These are phyloP conservation scores for Rhodotorula kratochvilovae DNA, from an alignment of 768 basidiomycete genomes.

Conservation along the genomic window DNA sequence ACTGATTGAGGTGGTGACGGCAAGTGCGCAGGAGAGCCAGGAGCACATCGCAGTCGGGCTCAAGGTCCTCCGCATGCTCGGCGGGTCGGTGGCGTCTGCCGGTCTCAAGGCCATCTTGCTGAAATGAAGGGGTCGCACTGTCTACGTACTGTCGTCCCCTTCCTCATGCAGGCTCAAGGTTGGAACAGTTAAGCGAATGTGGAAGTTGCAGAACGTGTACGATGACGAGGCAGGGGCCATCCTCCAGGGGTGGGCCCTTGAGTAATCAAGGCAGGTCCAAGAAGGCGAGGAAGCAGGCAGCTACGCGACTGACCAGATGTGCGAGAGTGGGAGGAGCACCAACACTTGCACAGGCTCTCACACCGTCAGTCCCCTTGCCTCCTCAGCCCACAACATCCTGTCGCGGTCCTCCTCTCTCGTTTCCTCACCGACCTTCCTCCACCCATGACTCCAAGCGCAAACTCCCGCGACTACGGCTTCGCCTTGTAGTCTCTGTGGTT, in stretches of 20 bases:
- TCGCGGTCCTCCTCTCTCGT: constrained; percentile 1
- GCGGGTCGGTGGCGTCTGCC: not conserved
- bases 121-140: not conserved
- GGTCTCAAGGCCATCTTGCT: not conserved
- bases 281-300: not conserved
- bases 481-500: too few relatives aligned
- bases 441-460: constrained; percentile 7
- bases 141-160: too few relatives aligned
- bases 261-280: too few relatives aligned
- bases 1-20: not conserved
- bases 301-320: too few relatives aligned
- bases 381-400: constrained; percentile 10
- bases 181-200: too few relatives aligned
- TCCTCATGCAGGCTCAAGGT: too few relatives aligned
- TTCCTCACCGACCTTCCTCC: constrained; percentile 27
- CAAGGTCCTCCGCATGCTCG: not conserved
- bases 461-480: too few relatives aligned
- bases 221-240: too few relatives aligned
- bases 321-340: too few relatives aligned
- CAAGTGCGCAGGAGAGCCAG: not conserved
- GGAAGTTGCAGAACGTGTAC: too few relatives aligned
- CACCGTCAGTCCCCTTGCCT: constrained; percentile 31
- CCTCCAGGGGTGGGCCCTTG: too few relatives aligned
- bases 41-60: constrained; percentile 1
- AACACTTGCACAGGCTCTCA: too few relatives aligned